Percentiles rank a stretch among this genome's conserved stretches.
These are phyloP conservation scores for Penicillium sclerotiorum DNA, from an alignment of 2,329 filamentous ascomycete genomes.

Conservation along the genomic window DNA sequence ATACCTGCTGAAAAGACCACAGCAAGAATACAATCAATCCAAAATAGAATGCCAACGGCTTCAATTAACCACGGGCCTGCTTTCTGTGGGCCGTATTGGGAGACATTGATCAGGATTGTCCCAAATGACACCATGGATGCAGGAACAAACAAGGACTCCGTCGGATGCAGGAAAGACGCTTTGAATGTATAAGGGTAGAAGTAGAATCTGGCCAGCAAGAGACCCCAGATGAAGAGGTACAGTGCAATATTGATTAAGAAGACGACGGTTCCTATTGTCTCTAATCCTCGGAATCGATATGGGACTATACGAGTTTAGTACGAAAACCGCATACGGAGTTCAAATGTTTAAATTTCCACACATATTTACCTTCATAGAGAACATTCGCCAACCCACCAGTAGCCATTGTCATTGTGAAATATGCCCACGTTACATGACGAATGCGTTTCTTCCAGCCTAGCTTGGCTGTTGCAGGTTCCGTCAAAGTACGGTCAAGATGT, in stretches of 20 bases:
- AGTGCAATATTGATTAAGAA: slow-evolving; percentile 66
- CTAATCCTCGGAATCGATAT: slow-evolving; percentile 59
- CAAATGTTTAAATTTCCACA: not conserved
- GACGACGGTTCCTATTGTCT: slow-evolving; percentile 61
- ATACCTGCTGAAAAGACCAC: slow-evolving; percentile 68
- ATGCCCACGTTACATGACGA: slow-evolving; percentile 72
- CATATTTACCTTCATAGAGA: slow-evolving; percentile 55
- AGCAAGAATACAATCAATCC: slow-evolving; percentile 72
- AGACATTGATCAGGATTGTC: slow-evolving; percentile 76
- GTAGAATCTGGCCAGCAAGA: slow-evolving; percentile 70
- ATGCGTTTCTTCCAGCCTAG: slow-evolving; percentile 59
- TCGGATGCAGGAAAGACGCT: slow-evolving; percentile 72
- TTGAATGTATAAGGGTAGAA: slow-evolving; percentile 70
- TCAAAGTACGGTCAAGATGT: slow-evolving; percentile 13
- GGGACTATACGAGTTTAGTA: slow-evolving; percentile 42
- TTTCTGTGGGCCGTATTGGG: slow-evolving; percentile 70
- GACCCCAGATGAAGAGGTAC: slow-evolving; percentile 63
- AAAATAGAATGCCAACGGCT: slow-evolving; percentile 69
- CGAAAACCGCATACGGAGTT: not conserved
- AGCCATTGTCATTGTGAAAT: slow-evolving; percentile 72
- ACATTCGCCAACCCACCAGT: slow-evolving; percentile 64
- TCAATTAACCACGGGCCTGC: slow-evolving; percentile 63
- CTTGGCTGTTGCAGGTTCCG: slow-evolving; percentile 21
- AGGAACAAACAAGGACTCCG: slow-evolving; percentile 77
- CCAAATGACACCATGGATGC: slow-evolving; percentile 69